phyloP scores from a whole-genome alignment of 495 filamentous ascomycete genomes.

The Trichoderma asperelloides region DNA sequence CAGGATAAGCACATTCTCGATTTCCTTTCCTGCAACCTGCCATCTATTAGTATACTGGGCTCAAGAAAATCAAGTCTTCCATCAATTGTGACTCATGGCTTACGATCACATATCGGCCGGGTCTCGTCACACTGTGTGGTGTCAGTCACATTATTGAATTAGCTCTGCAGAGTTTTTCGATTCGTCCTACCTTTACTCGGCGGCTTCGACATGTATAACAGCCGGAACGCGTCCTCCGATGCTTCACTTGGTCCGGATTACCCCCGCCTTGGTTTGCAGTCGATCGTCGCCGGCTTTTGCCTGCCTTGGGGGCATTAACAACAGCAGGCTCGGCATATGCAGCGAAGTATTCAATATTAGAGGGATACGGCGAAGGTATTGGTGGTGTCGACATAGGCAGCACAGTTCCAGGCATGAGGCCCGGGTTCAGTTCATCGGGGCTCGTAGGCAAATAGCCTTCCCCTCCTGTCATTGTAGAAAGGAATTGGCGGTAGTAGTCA shows the following conservation, averaged over 20 bases:
- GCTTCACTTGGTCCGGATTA: constrained; percentile 68
- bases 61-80: background rate
- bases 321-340: constrained; percentile 38
- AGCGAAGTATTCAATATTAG: constrained; percentile 34
- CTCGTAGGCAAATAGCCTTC: constrained; percentile 26
- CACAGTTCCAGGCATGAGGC: background rate
- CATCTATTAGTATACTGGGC: constrained; percentile 12
- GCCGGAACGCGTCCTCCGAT: constrained; percentile 84
- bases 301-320: constrained; percentile 42
- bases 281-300: constrained; percentile 48
- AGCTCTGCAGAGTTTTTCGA: background rate
- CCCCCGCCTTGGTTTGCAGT: constrained; percentile 33
- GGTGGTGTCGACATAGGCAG: constrained; percentile 14
- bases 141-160: constrained; percentile 13
- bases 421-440: constrained; percentile 27
- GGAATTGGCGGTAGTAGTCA: constrained; percentile 40
- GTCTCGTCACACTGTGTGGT: constrained; percentile 66
- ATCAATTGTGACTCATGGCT: constrained; percentile 16
- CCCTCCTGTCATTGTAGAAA: constrained; percentile 36
- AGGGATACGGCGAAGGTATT: constrained; percentile 30
- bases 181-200: constrained; percentile 71
- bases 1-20: constrained; percentile 76
- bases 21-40: constrained; percentile 77
- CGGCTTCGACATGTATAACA: constrained; percentile 89
- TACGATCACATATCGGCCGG: constrained; percentile 81